These are phyloP conservation scores for Aspergillus floridensis DNA, from an alignment of 2,329 filamentous ascomycete genomes.

Conservation along the genomic window DNA sequence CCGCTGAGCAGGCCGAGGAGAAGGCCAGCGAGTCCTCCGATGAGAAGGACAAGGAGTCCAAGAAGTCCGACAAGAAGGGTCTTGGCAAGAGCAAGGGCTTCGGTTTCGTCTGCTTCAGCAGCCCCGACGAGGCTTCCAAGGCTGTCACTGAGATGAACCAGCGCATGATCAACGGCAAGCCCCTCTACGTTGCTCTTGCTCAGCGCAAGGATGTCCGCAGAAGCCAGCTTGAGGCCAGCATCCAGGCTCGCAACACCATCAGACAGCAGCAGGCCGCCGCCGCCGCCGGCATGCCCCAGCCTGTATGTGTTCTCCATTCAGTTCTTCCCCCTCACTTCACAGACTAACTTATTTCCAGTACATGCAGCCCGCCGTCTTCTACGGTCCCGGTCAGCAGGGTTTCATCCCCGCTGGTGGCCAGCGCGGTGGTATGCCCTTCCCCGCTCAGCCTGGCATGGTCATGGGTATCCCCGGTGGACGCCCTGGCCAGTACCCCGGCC, in stretches of 20 bases:
- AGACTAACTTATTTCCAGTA: conserved; percentile 48
- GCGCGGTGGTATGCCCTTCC: conserved; percentile 62
- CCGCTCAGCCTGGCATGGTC: conserved; percentile 53
- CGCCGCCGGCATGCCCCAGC: conserved; percentile 77
- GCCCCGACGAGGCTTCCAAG: conserved; percentile 98
- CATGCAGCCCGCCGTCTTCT: conserved; percentile 91
- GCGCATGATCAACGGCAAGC: conserved; percentile 96
- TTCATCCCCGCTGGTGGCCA: conserved; percentile 56
- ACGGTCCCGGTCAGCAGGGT: conserved; percentile 67
- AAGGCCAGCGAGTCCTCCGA: conserved; percentile 39
- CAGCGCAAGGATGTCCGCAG: conserved; percentile 99
- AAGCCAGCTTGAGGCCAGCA: conserved; percentile 98
- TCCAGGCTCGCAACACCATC: conserved; percentile 97
- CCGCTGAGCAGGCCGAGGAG: conserved; percentile 49
- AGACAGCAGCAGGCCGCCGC: conserved; percentile 97
- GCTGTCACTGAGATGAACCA: conserved; percentile 99
- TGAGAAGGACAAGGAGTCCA: conserved; percentile 56
- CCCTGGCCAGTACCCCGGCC: conserved; percentile 78
- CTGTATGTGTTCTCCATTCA: conserved; percentile 32
- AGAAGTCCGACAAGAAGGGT: conserved; percentile 59
- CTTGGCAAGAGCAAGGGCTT: conserved; percentile 99
- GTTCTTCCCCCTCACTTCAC: background rate
- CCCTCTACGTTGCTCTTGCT: conserved; percentile 93
- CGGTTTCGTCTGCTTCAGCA: conserved; percentile 99
- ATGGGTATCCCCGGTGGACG: conserved; percentile 74